These are phyloP conservation scores for Candida saitoana DNA, from an alignment of 805 yeast species.

Conservation along the genomic window DNA sequence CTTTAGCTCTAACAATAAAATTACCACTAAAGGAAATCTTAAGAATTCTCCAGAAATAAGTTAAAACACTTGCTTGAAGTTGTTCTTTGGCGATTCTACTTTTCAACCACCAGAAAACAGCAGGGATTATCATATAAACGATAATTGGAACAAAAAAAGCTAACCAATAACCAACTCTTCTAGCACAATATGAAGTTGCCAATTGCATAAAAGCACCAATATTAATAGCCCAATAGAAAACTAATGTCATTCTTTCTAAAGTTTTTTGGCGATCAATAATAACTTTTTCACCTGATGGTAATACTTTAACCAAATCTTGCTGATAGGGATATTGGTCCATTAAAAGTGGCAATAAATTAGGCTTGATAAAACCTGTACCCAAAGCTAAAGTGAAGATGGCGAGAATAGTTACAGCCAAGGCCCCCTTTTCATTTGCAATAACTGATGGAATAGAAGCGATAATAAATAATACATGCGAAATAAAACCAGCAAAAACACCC, in stretches of 20 bases:
- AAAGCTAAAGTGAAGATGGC: slow-evolving; percentile 37
- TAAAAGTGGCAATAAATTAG: slow-evolving; percentile 47
- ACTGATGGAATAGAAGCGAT: slow-evolving; percentile 46
- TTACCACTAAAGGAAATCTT: slow-evolving; percentile 40
- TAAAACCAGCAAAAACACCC: slow-evolving; percentile 44
- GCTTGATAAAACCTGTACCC: slow-evolving; percentile 54
- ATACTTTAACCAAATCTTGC: slow-evolving; percentile 54
- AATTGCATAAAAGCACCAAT: slow-evolving; percentile 52
- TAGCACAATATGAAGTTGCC: slow-evolving; percentile 50
- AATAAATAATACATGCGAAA: slow-evolving; percentile 46
- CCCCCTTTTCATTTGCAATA: slow-evolving; percentile 33
- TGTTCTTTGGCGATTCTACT: slow-evolving; percentile 26
- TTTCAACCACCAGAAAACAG: slow-evolving; percentile 23
- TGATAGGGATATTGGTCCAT: slow-evolving; percentile 51
- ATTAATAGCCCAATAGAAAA: slow-evolving; percentile 54
- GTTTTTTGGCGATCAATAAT: slow-evolving; percentile 47
- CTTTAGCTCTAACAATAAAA: slow-evolving; percentile 38
- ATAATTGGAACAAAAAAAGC: slow-evolving; percentile 47
- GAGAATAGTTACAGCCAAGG: slow-evolving; percentile 39
- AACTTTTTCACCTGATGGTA: slow-evolving; percentile 61
- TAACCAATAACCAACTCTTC: slow-evolving; percentile 51
- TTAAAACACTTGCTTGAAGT: slow-evolving; percentile 47
- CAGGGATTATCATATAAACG: slow-evolving; percentile 28
- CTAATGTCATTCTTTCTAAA: slow-evolving; percentile 39
- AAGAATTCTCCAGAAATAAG: slow-evolving; percentile 38